Percentiles rank a stretch among this genome's conserved stretches.
Evolutionary conservation across 2,329 filamentous ascomycete species (phyloP).

Genomic region (Neonectria ditissima): DNA sequence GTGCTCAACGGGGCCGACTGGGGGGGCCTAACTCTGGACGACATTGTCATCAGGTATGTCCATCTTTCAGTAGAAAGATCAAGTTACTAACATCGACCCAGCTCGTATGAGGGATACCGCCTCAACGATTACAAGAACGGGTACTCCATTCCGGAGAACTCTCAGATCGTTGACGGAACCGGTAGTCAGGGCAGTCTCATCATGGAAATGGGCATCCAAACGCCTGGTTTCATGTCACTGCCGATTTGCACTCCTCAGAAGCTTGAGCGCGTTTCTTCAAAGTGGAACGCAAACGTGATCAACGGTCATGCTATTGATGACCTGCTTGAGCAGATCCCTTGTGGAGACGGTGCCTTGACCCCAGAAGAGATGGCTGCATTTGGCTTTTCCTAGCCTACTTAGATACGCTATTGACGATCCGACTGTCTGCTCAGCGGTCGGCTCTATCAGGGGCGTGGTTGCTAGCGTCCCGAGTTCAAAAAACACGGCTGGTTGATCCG

Average conservation of each 20-base stretch:
- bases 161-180: neutral
- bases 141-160: neutral
- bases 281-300: neutral
- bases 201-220: neutral
- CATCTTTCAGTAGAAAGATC: too few species aligned
- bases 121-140: slow-evolving; percentile 4
- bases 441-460: too few species aligned
- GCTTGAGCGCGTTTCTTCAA: neutral
- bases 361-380: neutral
- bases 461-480: too few species aligned
- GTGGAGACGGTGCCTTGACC: neutral
- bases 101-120: slow-evolving; percentile 2
- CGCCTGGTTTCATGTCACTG: neutral
- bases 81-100: neutral
- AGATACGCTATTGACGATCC: too few species aligned
- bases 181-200: neutral
- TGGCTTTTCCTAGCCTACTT: neutral
- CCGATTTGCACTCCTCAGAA: neutral
- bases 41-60: slow-evolving; percentile 10
- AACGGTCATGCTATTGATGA: neutral
- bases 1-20: neutral
- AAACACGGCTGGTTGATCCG: too few species aligned
- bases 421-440: too few species aligned
- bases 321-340: neutral
- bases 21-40: slow-evolving; percentile 4